A percentile compares a stretch with the other conserved stretches of the same genome.
phyloP scores from a whole-genome alignment of 2,329 filamentous ascomycete species.

The Thielaviopsis ethacetica region DNA sequence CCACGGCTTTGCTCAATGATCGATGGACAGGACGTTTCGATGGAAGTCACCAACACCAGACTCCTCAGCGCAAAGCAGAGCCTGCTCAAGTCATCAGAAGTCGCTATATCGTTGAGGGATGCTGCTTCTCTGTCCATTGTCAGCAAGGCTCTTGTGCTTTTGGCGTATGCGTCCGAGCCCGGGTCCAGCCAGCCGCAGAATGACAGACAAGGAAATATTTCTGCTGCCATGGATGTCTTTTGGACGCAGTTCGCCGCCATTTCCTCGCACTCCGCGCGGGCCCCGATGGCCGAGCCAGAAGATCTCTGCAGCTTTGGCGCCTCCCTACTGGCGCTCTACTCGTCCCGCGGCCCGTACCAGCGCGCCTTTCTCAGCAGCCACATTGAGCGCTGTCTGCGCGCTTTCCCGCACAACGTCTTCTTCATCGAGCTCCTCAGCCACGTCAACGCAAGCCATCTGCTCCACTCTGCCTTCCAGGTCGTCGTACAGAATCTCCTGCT shows the following conservation, averaged over 20 bases:
- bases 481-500: constrained; percentile 40
- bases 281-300: constrained; percentile 36
- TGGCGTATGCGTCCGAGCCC: constrained; percentile 45
- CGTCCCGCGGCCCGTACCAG: constrained; percentile 42
- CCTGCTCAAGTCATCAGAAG: constrained; percentile 37
- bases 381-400: constrained; percentile 40
- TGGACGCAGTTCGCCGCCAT: constrained; percentile 28
- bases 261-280: constrained; percentile 19
- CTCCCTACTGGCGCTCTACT: constrained; percentile 49
- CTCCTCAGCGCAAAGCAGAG: constrained; percentile 38
- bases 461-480: constrained; percentile 62
- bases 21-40: constrained; percentile 15
- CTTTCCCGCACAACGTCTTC: constrained; percentile 61
- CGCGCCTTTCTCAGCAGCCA: constrained; percentile 47
- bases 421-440: constrained; percentile 59
- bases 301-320: constrained; percentile 52
- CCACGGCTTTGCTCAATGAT: constrained; percentile 25
- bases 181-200: constrained; percentile 28
- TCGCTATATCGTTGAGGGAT: constrained; percentile 34
- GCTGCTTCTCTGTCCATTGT: constrained; percentile 33
- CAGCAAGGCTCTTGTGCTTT: constrained; percentile 45
- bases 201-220: constrained; percentile 36
- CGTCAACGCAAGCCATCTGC: constrained; percentile 53
- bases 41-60: constrained; percentile 19
- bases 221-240: constrained; percentile 28